These are phyloP conservation scores for Russula virescens DNA, from an alignment of 768 basidiomycete species.

Conservation along the genomic window DNA sequence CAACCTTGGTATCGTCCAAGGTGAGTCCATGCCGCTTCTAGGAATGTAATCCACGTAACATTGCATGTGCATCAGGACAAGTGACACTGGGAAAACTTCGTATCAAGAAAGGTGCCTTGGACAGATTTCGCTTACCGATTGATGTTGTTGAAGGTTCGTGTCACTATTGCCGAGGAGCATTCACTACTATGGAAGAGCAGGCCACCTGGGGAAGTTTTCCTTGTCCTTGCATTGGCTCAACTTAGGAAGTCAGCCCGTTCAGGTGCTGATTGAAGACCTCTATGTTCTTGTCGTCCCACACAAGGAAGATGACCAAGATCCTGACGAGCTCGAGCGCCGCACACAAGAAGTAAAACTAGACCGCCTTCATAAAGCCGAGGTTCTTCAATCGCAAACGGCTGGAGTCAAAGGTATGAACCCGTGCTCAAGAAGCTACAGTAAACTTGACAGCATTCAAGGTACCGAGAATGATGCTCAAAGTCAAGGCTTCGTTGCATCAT, in stretches of 20 bases:
- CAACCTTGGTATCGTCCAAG: slow-evolving; percentile 88
- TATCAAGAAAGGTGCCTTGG: slow-evolving; percentile 88
- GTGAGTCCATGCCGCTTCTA: slow-evolving; percentile 33
- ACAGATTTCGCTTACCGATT: slow-evolving; percentile 92
- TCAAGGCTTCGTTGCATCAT: slow-evolving; percentile 75
- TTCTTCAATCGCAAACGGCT: slow-evolving; percentile 63
- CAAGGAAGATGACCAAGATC: slow-evolving; percentile 58
- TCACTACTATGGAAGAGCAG: slow-evolving; percentile 34
- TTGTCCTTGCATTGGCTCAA: slow-evolving; percentile 87
- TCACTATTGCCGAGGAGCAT: neutral
- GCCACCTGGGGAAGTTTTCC: slow-evolving; percentile 81
- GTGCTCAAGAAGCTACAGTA: neutral
- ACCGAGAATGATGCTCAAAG: slow-evolving; percentile 50
- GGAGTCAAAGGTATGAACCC: slow-evolving; percentile 39
- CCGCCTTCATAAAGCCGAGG: slow-evolving; percentile 82
- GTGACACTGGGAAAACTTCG: slow-evolving; percentile 73
- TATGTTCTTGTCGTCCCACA: slow-evolving; percentile 90
- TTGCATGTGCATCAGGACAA: slow-evolving; percentile 45
- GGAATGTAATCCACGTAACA: slow-evolving; percentile 9
- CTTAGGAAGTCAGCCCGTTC: slow-evolving; percentile 83
- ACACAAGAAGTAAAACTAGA: slow-evolving; percentile 84
- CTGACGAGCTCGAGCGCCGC: slow-evolving; percentile 79
- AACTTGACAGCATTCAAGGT: slow-evolving; percentile 15
- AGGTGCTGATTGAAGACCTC: slow-evolving; percentile 88
- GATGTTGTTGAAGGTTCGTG: slow-evolving; percentile 84